Evolutionary conservation across 257 asterid species (phyloP).

Genomic region (Solanum arcanum): DNA sequence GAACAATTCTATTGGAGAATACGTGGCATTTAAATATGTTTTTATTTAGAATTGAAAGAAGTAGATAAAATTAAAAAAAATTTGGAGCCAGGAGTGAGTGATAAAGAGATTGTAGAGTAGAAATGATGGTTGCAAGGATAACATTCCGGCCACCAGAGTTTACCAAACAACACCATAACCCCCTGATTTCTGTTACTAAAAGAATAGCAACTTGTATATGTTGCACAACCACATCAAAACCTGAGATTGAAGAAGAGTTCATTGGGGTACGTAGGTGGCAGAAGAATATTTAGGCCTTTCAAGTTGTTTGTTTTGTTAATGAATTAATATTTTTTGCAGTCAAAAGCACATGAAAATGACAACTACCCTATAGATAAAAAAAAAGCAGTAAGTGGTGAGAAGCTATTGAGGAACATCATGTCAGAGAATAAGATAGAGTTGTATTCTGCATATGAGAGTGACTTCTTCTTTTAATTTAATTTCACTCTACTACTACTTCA

Average conservation of each 20-base stretch:
- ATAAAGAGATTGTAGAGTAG: neutral
- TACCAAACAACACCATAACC: neutral
- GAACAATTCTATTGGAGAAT: neutral
- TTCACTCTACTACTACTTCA: neutral
- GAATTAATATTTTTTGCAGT: slow-evolving; percentile 18
- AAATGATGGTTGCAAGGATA: slow-evolving; percentile 37
- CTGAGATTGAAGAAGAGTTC: slow-evolving; percentile 67
- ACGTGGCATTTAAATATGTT: neutral
- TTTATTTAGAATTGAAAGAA: neutral
- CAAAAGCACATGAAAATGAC: slow-evolving; percentile 52
- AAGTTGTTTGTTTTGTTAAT: neutral
- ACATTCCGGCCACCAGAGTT: slow-evolving; percentile 38
- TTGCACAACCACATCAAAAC: slow-evolving; percentile 34
- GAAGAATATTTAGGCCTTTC: neutral
- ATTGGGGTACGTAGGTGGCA: slow-evolving; percentile 32
- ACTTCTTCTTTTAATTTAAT: too few relatives aligned
- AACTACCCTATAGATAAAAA: slow-evolving; percentile 48
- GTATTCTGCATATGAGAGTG: slow-evolving; percentile 72
- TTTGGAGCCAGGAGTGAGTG: neutral
- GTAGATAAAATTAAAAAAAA: neutral
- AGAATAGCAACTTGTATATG: slow-evolving; percentile 8
- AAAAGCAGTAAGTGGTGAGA: slow-evolving; percentile 69
- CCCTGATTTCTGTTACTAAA: slow-evolving; percentile 15
- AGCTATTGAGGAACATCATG: slow-evolving; percentile 86
- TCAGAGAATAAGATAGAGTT: slow-evolving; percentile 74